These are phyloP conservation scores for Aaosphaeria pasadenensis DNA, from an alignment of 2,329 filamentous ascomycete genomes.

Conservation along the genomic window DNA sequence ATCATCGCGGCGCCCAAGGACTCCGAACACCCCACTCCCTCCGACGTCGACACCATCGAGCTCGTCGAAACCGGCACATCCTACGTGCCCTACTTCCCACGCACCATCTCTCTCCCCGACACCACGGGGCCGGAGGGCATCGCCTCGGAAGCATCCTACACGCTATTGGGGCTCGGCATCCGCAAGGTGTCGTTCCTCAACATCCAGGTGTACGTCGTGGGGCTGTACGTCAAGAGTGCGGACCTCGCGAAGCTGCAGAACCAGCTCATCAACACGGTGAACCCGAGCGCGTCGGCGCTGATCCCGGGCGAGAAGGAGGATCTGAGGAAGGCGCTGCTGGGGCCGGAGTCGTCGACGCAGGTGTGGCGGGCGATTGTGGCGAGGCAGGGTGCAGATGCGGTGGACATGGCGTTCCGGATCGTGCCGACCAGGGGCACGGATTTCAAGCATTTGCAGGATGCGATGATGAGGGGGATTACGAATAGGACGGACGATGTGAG, in stretches of 20 bases:
- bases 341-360: slow-evolving; percentile 65
- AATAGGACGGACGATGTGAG: slow-evolving; percentile 60
- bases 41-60: slow-evolving; percentile 59
- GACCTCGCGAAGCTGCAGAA: slow-evolving; percentile 80
- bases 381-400: slow-evolving; percentile 48
- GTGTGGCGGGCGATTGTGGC: slow-evolving; percentile 71
- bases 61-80: slow-evolving; percentile 78
- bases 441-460: slow-evolving; percentile 88
- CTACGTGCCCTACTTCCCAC: slow-evolving; percentile 76
- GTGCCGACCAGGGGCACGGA: slow-evolving; percentile 92
- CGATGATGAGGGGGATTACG: slow-evolving; percentile 82
- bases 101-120: slow-evolving; percentile 62
- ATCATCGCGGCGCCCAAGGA: slow-evolving; percentile 43
- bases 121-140: slow-evolving; percentile 25
- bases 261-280: slow-evolving; percentile 71
- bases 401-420: slow-evolving; percentile 78
- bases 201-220: slow-evolving; percentile 93
- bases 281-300: slow-evolving; percentile 75
- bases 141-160: slow-evolving; percentile 62
- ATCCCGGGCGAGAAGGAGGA: slow-evolving; percentile 77
- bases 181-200: slow-evolving; percentile 84
- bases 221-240: slow-evolving; percentile 81
- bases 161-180: slow-evolving; percentile 81
- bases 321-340: slow-evolving; percentile 66
- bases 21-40: slow-evolving; percentile 25